Base-by-base conservation (phyloP, 177 flowering plant genomes). In the Vitis hybrid region DNA sequence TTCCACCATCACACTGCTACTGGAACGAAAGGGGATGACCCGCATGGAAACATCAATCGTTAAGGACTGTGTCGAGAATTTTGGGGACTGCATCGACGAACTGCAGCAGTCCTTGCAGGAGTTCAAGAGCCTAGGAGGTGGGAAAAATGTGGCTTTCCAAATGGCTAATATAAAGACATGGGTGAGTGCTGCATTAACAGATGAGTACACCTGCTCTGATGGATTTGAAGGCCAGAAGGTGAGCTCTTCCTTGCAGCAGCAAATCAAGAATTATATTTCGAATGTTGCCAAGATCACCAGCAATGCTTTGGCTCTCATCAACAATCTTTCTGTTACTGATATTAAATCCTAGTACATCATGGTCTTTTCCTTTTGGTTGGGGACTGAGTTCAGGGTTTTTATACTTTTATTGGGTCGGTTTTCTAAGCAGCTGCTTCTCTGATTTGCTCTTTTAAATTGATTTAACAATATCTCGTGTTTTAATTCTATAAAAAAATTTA, bases 151-250 rank as follows among this genome's bases (percentile, higher is more conserved):
- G 62, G 72, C 70, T 50, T 72, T 73, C 18, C 75, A 78, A 52
- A 62, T 87, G 74, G 74, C 55, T 26, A 80, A 81, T 60, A 77
- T 85, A 5, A 78, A 80, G 81, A 88, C 91, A 0, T 88, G 86
- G 83, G 82, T 84, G 3, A 89, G 91, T 61, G 88, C 90, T 1
- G 88, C 88, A 2, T 62, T 86, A 0, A 82, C 93, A 0, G 84
- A 87, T 52, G 85, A 83, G 15, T 65, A 69, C 7, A 84, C 93
- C 5, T 91, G 93, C 77, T 71, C 72, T 52, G 96, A 91, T 57
- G 88, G 70, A 52, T 56, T 83, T n/a, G 79, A 78, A 4, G 83
- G 57, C 3, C 4, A 1, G 60, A 72, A 77, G 10, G 66, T 66
- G 10, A 74, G 74, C 45, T 3, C 57, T 2, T 11, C 13, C 12